A percentile compares a stretch with the other conserved stretches of the same genome.
Conservation (phyloP, 23 red algal genomes). For the Gracilariopsis chorda region DNA sequence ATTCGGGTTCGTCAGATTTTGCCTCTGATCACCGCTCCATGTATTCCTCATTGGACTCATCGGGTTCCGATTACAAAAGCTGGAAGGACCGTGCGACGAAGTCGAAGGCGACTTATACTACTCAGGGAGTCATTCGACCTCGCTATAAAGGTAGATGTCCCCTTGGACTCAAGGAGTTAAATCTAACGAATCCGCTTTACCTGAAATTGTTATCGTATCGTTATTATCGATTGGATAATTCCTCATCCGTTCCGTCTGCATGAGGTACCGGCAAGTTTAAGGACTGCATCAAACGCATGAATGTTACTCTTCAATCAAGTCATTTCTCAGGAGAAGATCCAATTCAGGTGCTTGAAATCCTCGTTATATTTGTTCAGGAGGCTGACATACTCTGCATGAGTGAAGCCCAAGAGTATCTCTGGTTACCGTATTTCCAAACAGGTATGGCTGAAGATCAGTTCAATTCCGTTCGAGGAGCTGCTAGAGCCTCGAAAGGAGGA, state of each 20-base stretch:
- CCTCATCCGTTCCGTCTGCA: background rate
- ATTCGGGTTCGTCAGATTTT: too few relatives aligned
- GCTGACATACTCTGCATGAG: background rate
- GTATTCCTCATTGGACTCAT: too few relatives aligned
- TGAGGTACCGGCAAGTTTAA: background rate
- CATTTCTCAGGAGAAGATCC: background rate
- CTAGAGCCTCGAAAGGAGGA: background rate
- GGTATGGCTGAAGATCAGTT: background rate
- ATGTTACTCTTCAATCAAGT: background rate
- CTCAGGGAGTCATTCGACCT: too few relatives aligned
- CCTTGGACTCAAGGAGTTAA: too few relatives aligned
- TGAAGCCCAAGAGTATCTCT: background rate
- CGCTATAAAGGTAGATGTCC: too few relatives aligned
- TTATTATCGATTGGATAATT: background rate
- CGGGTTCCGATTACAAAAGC: too few relatives aligned
- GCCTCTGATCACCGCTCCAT: too few relatives aligned
- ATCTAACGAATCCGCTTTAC: too few relatives aligned
- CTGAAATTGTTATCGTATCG: background rate
- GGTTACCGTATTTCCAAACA: background rate
- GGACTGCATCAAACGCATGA: background rate
- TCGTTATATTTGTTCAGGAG: background rate
- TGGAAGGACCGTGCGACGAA: too few relatives aligned
- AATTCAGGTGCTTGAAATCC: background rate
- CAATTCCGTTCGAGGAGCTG: background rate
- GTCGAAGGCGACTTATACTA: too few relatives aligned